A percentile compares a stretch with the other conserved stretches of the same genome.
These are phyloP conservation scores for Hypoxylon fuscum DNA, from an alignment of 495 filamentous ascomycete species.

Conservation along the genomic window DNA sequence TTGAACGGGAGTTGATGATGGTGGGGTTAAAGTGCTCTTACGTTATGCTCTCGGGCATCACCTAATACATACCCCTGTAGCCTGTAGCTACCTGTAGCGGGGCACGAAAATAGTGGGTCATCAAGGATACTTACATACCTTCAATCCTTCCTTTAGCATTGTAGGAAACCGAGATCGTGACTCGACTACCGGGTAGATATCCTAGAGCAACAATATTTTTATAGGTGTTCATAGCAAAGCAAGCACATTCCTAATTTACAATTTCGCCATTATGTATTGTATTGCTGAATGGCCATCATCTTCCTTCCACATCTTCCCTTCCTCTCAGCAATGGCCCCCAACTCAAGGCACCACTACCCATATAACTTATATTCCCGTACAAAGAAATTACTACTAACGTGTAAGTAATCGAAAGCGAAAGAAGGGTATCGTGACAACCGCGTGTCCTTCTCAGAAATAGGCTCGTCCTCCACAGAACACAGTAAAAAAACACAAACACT, in stretches of 20 bases:
- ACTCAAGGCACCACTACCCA: neutral
- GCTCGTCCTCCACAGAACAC: conserved; percentile 14
- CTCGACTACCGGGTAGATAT: too few species aligned
- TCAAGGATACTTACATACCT: too few species aligned
- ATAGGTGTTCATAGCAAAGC: too few species aligned
- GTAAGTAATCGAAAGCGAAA: conserved; percentile 20
- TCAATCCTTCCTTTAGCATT: too few species aligned
- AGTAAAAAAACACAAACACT: neutral
- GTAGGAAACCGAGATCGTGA: too few species aligned
- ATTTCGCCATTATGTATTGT: neutral
- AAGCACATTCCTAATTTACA: neutral
- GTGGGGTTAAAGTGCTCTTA: too few species aligned
- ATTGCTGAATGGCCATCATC: neutral
- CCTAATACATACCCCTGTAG: too few species aligned
- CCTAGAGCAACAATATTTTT: neutral
- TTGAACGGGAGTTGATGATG: too few species aligned
- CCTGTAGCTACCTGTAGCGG: too few species aligned
- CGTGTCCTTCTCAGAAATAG: conserved; percentile 19
- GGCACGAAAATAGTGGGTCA: too few species aligned
- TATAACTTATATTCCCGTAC: neutral
- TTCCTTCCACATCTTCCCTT: neutral
- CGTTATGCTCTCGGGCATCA: too few species aligned
- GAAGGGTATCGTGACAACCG: conserved; percentile 39
- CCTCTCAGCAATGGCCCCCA: neutral
- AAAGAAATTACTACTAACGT: conserved; percentile 24